A percentile compares a stretch with the other conserved stretches of the same genome.
phyloP scores from a whole-genome alignment of 139 green algal genomes.

The Deuterostichococcus epilithicus region DNA sequence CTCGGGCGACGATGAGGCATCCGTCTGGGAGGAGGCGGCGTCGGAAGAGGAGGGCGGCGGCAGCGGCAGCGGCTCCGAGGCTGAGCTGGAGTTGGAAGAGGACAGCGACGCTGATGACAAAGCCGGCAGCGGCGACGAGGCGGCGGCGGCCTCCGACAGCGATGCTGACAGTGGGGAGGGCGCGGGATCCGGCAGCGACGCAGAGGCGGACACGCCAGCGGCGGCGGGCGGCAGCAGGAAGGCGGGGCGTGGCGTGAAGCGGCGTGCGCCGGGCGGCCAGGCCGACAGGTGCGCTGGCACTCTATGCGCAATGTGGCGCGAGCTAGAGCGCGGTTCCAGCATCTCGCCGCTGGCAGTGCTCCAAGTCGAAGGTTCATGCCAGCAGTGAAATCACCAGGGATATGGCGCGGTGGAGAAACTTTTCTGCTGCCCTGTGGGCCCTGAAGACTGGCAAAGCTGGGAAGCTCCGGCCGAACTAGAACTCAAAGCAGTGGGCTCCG shows the following conservation, averaged over 20 bases:
- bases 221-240: not conserved
- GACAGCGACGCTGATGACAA: not conserved
- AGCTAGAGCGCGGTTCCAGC: too few species aligned
- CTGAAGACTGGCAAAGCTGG: too few species aligned
- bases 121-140: conserved; percentile 3
- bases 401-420: too few species aligned
- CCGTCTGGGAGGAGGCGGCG: conserved; percentile 7
- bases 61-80: not conserved
- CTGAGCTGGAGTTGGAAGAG: not conserved
- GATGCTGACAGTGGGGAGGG: conserved; percentile 9
- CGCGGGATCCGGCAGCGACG: too few species aligned
- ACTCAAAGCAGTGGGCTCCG: not conserved
- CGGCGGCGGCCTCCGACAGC: not conserved
- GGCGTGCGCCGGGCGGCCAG: not conserved
- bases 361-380: too few species aligned
- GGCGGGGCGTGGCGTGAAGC: not conserved
- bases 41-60: not conserved
- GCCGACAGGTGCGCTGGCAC: conserved; percentile 3
- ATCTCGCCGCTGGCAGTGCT: too few species aligned
- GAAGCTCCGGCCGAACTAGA: too few species aligned
- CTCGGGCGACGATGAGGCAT: not conserved
- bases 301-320: too few species aligned
- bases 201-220: too few species aligned
- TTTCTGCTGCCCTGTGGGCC: too few species aligned
- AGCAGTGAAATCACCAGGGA: too few species aligned